These are phyloP conservation scores for Coffea eugenioides DNA, from an alignment of 257 asterid species.

Conservation along the genomic window DNA sequence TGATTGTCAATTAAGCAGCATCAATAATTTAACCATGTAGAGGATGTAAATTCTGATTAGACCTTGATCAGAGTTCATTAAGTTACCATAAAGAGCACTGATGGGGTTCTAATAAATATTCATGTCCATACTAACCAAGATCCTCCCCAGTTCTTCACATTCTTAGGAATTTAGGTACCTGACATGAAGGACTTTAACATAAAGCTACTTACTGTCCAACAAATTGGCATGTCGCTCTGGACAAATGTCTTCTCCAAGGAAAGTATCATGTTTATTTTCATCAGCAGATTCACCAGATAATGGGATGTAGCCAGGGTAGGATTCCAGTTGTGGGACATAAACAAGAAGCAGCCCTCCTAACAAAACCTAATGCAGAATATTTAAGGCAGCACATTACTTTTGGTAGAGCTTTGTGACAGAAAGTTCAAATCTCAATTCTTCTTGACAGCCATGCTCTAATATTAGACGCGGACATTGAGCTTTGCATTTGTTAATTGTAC, in stretches of 20 bases:
- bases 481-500: neutral
- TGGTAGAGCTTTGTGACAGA: neutral
- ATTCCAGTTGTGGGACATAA: conserved; percentile 65
- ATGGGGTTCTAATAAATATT: neutral
- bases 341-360: conserved; percentile 58
- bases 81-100: neutral
- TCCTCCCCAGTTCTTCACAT: neutral
- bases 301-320: conserved; percentile 67
- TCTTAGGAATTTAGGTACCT: neutral
- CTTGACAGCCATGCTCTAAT: neutral
- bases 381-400: neutral
- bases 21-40: neutral
- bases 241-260: conserved; percentile 58
- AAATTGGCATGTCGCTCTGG: conserved; percentile 76
- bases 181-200: neutral
- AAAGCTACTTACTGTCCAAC: conserved; percentile 53
- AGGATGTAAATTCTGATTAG: neutral
- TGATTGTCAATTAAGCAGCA: neutral
- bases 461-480: neutral
- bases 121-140: neutral
- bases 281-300: conserved; percentile 45
- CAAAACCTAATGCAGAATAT: conserved; percentile 46
- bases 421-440: neutral
- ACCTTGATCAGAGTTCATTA: neutral
- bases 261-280: conserved; percentile 39